Conservation (phyloP, 106 monocot species). For the Dendrobium officinale region DNA sequence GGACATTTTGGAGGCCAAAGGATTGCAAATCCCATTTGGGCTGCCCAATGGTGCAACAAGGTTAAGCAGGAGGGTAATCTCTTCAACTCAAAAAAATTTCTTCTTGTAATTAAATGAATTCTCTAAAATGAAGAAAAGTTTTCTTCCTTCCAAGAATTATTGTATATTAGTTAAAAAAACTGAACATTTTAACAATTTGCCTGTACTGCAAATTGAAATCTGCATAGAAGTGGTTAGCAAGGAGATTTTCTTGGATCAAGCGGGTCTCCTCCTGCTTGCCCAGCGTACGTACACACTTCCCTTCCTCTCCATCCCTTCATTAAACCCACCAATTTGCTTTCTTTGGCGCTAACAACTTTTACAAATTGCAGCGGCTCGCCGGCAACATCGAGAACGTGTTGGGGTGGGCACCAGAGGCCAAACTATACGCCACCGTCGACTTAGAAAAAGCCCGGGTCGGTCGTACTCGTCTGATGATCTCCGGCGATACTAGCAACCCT, state of each 20-base stretch:
- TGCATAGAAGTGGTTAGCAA: not conserved
- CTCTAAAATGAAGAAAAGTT: not conserved
- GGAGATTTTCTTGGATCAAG: constrained; percentile 23
- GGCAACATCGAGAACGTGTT: not conserved
- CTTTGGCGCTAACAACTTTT: no score
- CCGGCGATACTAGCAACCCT: constrained; percentile 6
- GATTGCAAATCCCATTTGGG: not conserved
- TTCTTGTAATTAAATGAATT: not conserved
- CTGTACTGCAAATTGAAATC: not conserved
- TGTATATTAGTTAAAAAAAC: no score
- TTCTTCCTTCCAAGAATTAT: no score
- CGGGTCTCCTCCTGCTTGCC: constrained; percentile 7
- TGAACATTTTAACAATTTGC: not conserved
- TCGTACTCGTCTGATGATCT: constrained; percentile 13
- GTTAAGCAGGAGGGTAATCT: constrained; percentile 9
- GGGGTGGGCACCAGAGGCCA: not conserved
- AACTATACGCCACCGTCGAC: constrained; percentile 23
- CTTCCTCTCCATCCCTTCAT: not conserved
- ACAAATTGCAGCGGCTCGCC: not conserved
- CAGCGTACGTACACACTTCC: not conserved
- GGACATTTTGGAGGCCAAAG: constrained; percentile 12
- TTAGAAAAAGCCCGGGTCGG: constrained; percentile 18
- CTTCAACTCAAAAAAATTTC: no score
- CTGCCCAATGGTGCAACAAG: not conserved
- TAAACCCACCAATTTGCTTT: no score